Evolutionary conservation across 2,329 filamentous ascomycete species (phyloP).

Genomic region (Trichoderma hamatum): DNA sequence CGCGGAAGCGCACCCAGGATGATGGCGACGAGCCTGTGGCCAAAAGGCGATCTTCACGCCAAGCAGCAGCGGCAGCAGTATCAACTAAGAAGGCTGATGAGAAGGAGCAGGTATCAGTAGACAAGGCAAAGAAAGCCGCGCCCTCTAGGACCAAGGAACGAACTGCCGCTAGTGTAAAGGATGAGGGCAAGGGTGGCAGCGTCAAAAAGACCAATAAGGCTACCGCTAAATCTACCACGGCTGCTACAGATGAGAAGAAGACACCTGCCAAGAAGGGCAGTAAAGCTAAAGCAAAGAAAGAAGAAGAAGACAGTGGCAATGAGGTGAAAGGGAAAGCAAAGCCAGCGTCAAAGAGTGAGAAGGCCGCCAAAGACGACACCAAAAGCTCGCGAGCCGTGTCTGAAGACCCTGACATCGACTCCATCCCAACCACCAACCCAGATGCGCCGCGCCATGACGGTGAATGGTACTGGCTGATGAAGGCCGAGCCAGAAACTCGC

Average conservation of each 20-base stretch:
- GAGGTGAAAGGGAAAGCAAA: neutral
- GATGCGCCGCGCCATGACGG: constrained; percentile 46
- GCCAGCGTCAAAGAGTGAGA: neutral
- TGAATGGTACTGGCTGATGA: constrained; percentile 75
- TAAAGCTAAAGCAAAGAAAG: neutral
- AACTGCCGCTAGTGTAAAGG: neutral
- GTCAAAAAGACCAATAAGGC: neutral
- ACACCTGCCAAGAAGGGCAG: constrained; percentile 1
- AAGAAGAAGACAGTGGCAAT: neutral
- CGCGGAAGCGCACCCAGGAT: constrained; percentile 30
- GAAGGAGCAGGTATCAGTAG: neutral
- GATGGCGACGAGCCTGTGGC: constrained; percentile 31
- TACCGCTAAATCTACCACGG: neutral
- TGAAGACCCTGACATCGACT: constrained; percentile 38
- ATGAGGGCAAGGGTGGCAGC: neutral
- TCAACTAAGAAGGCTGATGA: neutral
- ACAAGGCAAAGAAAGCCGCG: neutral
- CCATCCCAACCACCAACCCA: constrained; percentile 44
- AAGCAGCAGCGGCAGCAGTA: constrained; percentile 28
- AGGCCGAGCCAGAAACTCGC: constrained; percentile 85
- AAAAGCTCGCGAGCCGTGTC: constrained; percentile 30
- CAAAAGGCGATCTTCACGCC: constrained; percentile 38
- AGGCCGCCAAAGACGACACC: neutral
- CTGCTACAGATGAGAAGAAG: constrained; percentile 6
- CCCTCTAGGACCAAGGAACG: neutral